Base-by-base conservation (phyloP, 371 early-diverging fungal species). In the Synchytrium microbalum region DNA sequence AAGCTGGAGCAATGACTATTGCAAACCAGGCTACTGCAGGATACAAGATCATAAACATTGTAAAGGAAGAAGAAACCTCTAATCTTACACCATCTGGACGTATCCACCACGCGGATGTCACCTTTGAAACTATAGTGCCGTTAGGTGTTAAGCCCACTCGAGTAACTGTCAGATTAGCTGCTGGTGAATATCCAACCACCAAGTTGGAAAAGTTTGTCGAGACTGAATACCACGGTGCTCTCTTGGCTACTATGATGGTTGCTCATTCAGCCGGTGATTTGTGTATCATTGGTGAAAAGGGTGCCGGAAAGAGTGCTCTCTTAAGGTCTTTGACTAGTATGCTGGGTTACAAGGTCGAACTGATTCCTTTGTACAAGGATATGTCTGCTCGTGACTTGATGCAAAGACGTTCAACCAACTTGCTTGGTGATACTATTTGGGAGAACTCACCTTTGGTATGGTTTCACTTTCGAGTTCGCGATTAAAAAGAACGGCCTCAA, bases 321-420 rank as follows among this genome's bases (percentile, higher is more conserved):
- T 77, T 90, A 52, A 76, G 87, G 3, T 83, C 86, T 58, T 88
- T 91, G 69, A 84, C 85, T n/a, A 75, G 76, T 56, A 75, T 81
- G 25, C 73, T 90, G 33, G 89, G 90, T 13, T 88, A 87, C 67
- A 77, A 78, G 24, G 79, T 83, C 53, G 87, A 88, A 56, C 84
- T 82, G 57, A 85, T 90, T 52, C 88, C 88, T 1, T 71, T 91
- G 13, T 90, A 86, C 73, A 82, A 85, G 60, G 92, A 92, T 62
- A 89, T 92, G 89, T 87, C 88, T n/a, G 84, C 89, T 2, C 79
- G 91, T 13, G 92, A 92, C 68, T 75, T 92, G 3, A 74, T 92
- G n/a, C 91, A 92, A 62, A 81, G 89, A 52, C 81, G 92, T 51
- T 78, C 82, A 46, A 92, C 91, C 0, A 84, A 85, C 0, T 74